A percentile compares a stretch with the other conserved stretches of the same genome.
phyloP scores from a whole-genome alignment of 768 basidiomycete species.

The Austroboletus eburneus region DNA sequence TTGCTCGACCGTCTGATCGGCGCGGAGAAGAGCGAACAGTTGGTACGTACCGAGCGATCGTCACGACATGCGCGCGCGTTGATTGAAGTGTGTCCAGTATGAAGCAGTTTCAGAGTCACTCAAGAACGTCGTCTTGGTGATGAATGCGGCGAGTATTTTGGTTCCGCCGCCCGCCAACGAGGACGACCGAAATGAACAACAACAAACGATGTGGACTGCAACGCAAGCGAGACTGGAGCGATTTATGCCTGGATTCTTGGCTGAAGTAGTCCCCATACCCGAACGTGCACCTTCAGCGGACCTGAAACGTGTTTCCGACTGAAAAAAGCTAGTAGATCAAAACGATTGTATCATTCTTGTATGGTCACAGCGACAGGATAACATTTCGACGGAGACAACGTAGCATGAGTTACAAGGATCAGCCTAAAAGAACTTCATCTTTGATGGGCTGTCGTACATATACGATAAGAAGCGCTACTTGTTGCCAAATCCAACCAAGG shows the following conservation, averaged over 20 bases:
- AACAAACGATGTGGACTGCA: constrained; percentile 74
- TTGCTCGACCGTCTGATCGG: constrained; percentile 86
- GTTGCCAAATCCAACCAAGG: no score
- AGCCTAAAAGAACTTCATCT: constrained; percentile 54
- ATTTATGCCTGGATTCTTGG: constrained; percentile 88
- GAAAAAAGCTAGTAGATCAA: no score
- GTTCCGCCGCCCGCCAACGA: constrained; percentile 47
- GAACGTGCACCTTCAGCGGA: constrained; percentile 10
- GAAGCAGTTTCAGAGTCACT: constrained; percentile 96
- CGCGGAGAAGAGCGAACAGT: constrained; percentile 76
- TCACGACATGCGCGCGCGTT: not conserved
- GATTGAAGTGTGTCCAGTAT: constrained; percentile 46
- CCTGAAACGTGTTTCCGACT: constrained; percentile 11
- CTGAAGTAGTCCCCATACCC: constrained; percentile 56
- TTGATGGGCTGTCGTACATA: constrained; percentile 43
- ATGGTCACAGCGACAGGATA: constrained; percentile 3
- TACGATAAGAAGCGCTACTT: no score
- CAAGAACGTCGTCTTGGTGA: constrained; percentile 94
- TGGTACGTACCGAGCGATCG: constrained; percentile 46
- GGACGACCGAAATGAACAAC: constrained; percentile 53
- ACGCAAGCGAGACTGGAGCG: constrained; percentile 86
- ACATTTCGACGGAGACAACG: not conserved
- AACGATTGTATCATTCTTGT: constrained; percentile 5
- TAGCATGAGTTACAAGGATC: not conserved
- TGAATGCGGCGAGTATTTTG: constrained; percentile 86